Evolutionary conservation across 1,284 basidiomycete genomes (phyloP), one percentile per base, ranked within the genome.

Genomic region (Ganoderma boninense): DNA sequence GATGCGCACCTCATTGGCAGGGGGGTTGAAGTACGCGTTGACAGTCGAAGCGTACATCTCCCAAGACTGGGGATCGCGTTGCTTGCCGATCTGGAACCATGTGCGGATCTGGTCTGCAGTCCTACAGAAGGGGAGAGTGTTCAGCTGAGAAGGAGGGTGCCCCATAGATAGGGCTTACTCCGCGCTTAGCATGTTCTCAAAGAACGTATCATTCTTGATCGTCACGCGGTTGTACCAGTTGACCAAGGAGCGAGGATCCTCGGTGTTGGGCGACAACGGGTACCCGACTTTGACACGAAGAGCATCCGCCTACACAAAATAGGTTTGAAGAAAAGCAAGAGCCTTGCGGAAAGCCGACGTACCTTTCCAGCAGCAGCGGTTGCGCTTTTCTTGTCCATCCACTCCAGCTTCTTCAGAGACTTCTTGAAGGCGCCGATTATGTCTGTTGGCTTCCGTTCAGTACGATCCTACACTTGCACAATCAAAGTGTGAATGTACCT

Each of bases 331-430:
- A 11, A n/a, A n/a, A 8, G 6, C 14, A 46, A 59, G 6, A 16
- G 6, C 11, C 29, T 32, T 32, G 8, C 8, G 4, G 4, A 11
- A 61, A 4, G 14, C 10, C 5, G 14, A 16, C 35, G 70, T 57
- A 90, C 92, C 87, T 99, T 99, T 79, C 93, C 90, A 54, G 92
- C 90, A 2, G 97, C 97, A 66, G 92, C 94, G 49, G 86, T 84
- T 23, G 95, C 92, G 10, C 96, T 97, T 77, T 92, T 83, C 61
- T 91, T 82, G 80, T 99, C 97, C 92, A 99, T 96, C 97, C 97
- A 99, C 60, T 92, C 87, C 65, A 99, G 87, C 67, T 90, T 82
- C 16, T 87, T 83, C 14, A 99, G 84, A 18, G 95, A 95, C 32
- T 84, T 82, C 80, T 96, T 92, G 87, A 99, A 99, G 0, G 96